Conservation (phyloP, 2,329 filamentous ascomycete genomes). For the Pyrenochaeta sp. region DNA sequence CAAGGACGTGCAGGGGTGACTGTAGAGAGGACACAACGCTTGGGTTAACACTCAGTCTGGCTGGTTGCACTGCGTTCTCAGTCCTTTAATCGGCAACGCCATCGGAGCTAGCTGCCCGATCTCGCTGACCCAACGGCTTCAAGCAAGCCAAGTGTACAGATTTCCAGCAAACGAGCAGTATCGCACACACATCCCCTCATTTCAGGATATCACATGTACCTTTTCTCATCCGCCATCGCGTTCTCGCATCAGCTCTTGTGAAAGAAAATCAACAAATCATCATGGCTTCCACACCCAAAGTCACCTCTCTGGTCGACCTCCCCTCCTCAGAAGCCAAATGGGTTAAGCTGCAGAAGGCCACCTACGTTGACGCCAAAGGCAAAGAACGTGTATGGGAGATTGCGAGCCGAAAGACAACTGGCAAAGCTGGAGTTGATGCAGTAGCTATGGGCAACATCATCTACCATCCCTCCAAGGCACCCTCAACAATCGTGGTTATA, state of each 20-base stretch:
- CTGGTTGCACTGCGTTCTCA: background rate
- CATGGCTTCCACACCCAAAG: slow-evolving; percentile 17
- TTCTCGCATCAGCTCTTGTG: slow-evolving; percentile 6
- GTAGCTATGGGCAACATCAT: slow-evolving; percentile 77
- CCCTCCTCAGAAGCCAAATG: slow-evolving; percentile 36
- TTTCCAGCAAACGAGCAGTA: background rate
- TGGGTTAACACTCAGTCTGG: background rate
- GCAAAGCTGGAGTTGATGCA: slow-evolving; percentile 65
- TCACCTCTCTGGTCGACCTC: slow-evolving; percentile 32
- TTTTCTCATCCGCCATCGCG: too few species aligned
- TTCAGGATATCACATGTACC: too few species aligned
- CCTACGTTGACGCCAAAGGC: slow-evolving; percentile 69
- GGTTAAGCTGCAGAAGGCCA: slow-evolving; percentile 47
- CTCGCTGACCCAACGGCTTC: slow-evolving; percentile 1
- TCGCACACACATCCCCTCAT: slow-evolving; percentile 2
- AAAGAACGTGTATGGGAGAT: slow-evolving; percentile 72
- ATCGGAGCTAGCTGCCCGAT: slow-evolving; percentile 3
- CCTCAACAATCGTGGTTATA: slow-evolving; percentile 46
- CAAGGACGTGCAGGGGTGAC: background rate
- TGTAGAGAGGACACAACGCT: background rate
- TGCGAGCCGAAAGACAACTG: slow-evolving; percentile 70
- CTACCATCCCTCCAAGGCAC: slow-evolving; percentile 34
- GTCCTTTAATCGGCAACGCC: slow-evolving; percentile 2
- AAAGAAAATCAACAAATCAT: slow-evolving; percentile 17
- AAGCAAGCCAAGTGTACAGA: slow-evolving; percentile 6